phyloP scores from a whole-genome alignment of 2,329 filamentous ascomycete species.

The Purpureocillium takamizusanense region DNA sequence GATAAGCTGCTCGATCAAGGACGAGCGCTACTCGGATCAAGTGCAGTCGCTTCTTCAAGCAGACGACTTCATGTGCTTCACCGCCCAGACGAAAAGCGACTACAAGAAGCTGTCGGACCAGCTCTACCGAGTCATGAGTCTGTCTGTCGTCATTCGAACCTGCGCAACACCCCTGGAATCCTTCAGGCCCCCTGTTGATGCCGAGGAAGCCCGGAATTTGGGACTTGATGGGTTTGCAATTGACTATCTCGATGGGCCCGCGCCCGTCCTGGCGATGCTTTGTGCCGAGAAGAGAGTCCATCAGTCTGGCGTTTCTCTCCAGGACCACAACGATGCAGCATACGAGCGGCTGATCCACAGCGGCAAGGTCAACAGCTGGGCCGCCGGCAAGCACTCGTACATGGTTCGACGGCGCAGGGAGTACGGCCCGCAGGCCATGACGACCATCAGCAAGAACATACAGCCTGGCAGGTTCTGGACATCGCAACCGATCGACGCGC shows the following conservation, averaged over 20 bases:
- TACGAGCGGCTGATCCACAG: constrained; percentile 55
- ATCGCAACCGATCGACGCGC: constrained; percentile 62
- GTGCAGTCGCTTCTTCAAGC: constrained; percentile 41
- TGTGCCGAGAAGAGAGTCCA: constrained; percentile 66
- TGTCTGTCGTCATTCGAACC: constrained; percentile 66
- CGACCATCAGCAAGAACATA: constrained; percentile 57
- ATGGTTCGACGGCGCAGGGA: constrained; percentile 63
- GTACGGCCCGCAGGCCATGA: constrained; percentile 67
- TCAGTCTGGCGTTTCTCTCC: constrained; percentile 53
- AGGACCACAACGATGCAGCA: constrained; percentile 56
- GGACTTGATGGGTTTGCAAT: constrained; percentile 76
- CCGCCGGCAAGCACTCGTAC: constrained; percentile 57
- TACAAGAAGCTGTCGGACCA: constrained; percentile 62
- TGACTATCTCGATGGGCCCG: constrained; percentile 72
- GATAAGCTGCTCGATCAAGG: constrained; percentile 69
- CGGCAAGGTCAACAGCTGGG: constrained; percentile 56
- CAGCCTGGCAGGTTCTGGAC: constrained; percentile 61
- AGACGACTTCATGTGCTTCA: constrained; percentile 58
- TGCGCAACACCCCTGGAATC: constrained; percentile 43
- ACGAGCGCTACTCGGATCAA: constrained; percentile 53
- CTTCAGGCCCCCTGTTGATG: constrained; percentile 45
- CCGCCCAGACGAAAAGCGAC: constrained; percentile 66
- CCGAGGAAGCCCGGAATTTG: constrained; percentile 42
- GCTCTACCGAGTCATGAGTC: constrained; percentile 51
- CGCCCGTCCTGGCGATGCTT: constrained; percentile 78